Evolutionary conservation across 768 basidiomycete species (phyloP).

Genomic region (Boletellus ananiceps): DNA sequence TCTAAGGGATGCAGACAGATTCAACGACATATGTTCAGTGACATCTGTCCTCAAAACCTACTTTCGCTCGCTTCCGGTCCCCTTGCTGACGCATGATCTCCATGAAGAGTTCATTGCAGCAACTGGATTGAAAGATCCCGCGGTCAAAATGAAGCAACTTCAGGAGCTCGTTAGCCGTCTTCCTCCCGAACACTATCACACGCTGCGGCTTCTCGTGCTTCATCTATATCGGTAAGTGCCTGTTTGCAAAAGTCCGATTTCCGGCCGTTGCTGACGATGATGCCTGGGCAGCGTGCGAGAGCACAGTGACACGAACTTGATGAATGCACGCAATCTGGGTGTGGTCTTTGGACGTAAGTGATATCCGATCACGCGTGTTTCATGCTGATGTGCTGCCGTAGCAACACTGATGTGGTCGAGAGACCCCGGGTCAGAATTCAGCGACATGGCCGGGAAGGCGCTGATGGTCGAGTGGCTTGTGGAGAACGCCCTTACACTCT

Average conservation of each 20-base stretch:
- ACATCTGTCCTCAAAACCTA: constrained; percentile 97
- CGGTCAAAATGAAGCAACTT: constrained; percentile 55
- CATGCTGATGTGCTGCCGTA: constrained; percentile 30
- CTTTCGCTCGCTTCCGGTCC: constrained; percentile 88
- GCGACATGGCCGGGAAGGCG: constrained; percentile 96
- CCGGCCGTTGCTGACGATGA: background rate
- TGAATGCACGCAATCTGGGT: constrained; percentile 93
- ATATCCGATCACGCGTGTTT: background rate
- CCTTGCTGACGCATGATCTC: constrained; percentile 84
- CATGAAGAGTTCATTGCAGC: constrained; percentile 88
- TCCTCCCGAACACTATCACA: constrained; percentile 85
- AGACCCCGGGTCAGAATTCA: constrained; percentile 85
- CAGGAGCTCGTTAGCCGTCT: constrained; percentile 69
- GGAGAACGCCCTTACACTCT: constrained; percentile 71
- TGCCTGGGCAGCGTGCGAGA: constrained; percentile 48
- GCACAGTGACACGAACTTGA: constrained; percentile 71
- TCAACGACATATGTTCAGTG: constrained; percentile 96
- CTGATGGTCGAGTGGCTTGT: constrained; percentile 92
- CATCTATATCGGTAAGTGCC: constrained; percentile 74
- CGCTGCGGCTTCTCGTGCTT: constrained; percentile 74
- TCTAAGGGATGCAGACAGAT: constrained; percentile 77
- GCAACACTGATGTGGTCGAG: constrained; percentile 92
- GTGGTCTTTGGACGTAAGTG: constrained; percentile 97
- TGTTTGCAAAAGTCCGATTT: background rate
- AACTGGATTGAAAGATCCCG: constrained; percentile 61